Evolutionary conservation across 2,329 filamentous ascomycete genomes (phyloP), one percentile per base, ranked within the genome.

Genomic region (Xylariales sp.): DNA sequence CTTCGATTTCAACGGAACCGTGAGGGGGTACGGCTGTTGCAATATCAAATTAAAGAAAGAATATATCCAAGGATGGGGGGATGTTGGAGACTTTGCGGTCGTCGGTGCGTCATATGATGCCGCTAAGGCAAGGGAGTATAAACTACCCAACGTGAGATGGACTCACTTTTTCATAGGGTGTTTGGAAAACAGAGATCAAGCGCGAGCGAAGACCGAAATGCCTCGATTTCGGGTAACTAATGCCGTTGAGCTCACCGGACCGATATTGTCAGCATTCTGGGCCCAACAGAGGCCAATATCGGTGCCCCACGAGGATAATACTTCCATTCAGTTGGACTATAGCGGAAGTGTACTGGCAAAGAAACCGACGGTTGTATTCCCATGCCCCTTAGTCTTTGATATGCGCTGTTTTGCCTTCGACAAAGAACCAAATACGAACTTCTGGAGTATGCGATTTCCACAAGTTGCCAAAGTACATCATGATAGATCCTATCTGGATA

Each of bases 21-120:
- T 73, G 49, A 72, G 80, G 73, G 69, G 83, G 36, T 82, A 81
- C 66, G 75, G 78, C 2, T 82, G 82, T 14, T 83, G 81, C 64
- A 91, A 89, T 76, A 92, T 97, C 75, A 97, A 97, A 79, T 79
- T 97, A 49, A 97, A 97, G 79, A 93, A 93, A 74, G 93, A 96
- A 75, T 97, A 97, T 74, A 87, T 97, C 45, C 84, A 86, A 32
- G 89, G 89, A 2, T 88, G 95, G 76, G 93, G 93, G 0, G 94
- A 97, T 68, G 88, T 93, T 36, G 92, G 92, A 9, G 94, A 97
- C 77, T 92, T 97, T 75, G 90, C 91, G 1, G 85, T 95, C 1
- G 82, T 97, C 3, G 94, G 93, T 0, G 94, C 89, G 5, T 88
- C 88, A 18, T 94, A 91, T 72, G 87, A 93, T 71, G 81, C 90